phyloP scores from a whole-genome alignment of 148 eudicot species.

The Salicornia ramosissima region DNA sequence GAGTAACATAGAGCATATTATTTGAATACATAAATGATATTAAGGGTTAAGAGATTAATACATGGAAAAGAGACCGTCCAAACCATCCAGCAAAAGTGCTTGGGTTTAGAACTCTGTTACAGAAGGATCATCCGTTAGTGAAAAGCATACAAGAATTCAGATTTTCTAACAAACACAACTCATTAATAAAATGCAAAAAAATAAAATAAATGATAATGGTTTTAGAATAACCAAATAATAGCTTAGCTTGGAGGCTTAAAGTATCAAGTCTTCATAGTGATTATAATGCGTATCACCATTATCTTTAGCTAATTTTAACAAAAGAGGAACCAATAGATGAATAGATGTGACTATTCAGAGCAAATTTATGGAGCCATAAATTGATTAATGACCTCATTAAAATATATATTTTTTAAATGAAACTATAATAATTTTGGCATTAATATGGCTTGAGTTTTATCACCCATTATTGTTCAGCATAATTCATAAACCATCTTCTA shows the following conservation, averaged over 20 bases:
- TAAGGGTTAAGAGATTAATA: slow-evolving; percentile 30
- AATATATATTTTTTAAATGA: too few species aligned
- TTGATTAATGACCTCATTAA: too few species aligned
- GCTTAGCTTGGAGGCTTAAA: not conserved
- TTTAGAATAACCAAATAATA: not conserved
- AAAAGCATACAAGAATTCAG: not conserved
- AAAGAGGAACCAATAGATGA: not conserved
- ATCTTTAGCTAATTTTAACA: not conserved
- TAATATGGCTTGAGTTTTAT: not conserved
- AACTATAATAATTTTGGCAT: not conserved
- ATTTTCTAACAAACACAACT: not conserved
- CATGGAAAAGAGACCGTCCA: slow-evolving; percentile 93
- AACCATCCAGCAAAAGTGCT: slow-evolving; percentile 99
- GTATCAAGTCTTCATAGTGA: not conserved
- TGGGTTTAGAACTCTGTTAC: slow-evolving; percentile 83
- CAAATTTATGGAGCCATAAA: not conserved
- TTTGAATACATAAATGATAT: not conserved
- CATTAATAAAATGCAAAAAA: not conserved
- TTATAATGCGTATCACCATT: not conserved
- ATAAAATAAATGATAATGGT: not conserved
- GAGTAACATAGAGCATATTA: too few species aligned
- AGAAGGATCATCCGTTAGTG: slow-evolving; percentile 16
- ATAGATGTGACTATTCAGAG: not conserved
- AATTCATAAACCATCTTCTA: not conserved
- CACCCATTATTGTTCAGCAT: not conserved